Percentiles rank a stretch among this genome's conserved stretches.
Evolutionary conservation across 345 rosid species (phyloP).

Genomic region (Melastoma malabathricum): DNA sequence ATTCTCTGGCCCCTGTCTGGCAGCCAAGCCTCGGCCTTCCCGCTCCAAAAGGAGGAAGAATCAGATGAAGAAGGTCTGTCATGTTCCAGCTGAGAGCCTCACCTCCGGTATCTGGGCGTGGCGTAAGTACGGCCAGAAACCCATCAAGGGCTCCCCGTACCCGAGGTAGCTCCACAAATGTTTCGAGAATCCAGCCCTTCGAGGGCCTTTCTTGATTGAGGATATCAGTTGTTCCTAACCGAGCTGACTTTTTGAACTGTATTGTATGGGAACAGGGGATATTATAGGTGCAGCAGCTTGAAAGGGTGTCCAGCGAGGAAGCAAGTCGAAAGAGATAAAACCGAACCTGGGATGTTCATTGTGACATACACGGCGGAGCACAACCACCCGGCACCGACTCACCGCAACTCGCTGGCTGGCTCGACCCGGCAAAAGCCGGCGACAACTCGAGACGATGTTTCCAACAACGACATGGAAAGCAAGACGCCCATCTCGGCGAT

Average conservation of each 20-base stretch:
- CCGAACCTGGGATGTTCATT: slow-evolving; percentile 80
- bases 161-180: slow-evolving; percentile 40
- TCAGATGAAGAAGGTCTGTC: slow-evolving; percentile 76
- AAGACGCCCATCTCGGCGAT: slow-evolving; percentile 14
- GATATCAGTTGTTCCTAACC: no score
- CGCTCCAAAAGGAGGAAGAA: slow-evolving; percentile 94
- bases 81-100: slow-evolving; percentile 78
- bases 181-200: no score
- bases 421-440: slow-evolving; percentile 65
- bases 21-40: slow-evolving; percentile 35
- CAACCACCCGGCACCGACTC: slow-evolving; percentile 87
- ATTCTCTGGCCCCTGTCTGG: slow-evolving; percentile 8
- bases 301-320: slow-evolving; percentile 92
- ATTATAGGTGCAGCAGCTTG: slow-evolving; percentile 89
- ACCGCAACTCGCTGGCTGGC: slow-evolving; percentile 90
- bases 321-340: slow-evolving; percentile 94
- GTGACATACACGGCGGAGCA: slow-evolving; percentile 96
- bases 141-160: slow-evolving; percentile 97
- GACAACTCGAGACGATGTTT: slow-evolving; percentile 9
- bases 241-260: no score
- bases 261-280: slow-evolving; percentile 41
- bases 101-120: slow-evolving; percentile 96
- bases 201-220: no score
- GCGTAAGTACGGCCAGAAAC: slow-evolving; percentile 98
- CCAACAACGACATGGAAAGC: slow-evolving; percentile 13